phyloP scores from a whole-genome alignment of 176 grass and related monocot species.

The Cocos nucifera region DNA sequence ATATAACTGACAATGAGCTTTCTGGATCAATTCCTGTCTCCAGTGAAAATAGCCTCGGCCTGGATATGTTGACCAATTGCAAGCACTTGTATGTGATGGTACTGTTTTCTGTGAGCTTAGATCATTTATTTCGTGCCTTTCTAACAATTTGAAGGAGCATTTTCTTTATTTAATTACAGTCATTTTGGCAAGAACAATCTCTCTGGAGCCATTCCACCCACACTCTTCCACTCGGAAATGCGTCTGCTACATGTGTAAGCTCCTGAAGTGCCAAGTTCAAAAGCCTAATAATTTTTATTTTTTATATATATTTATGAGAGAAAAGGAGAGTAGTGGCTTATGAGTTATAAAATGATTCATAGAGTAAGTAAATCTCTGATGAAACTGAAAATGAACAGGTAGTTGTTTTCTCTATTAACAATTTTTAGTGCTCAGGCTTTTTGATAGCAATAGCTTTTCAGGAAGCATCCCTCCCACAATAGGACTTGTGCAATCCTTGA shows the following conservation, averaged over 20 bases:
- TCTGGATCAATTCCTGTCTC: slow-evolving; percentile 14
- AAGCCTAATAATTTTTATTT: not conserved
- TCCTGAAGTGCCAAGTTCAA: too few relatives aligned
- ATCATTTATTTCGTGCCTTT: not conserved
- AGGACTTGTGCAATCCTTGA: slow-evolving; percentile 4
- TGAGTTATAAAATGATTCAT: not conserved
- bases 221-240: slow-evolving; percentile 8
- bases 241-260: slow-evolving; percentile 7
- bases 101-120: not conserved
- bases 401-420: not conserved
- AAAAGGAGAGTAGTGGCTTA: too few relatives aligned
- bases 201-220: slow-evolving; percentile 7
- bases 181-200: slow-evolving; percentile 20
- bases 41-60: not conserved
- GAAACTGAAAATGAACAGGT: not conserved
- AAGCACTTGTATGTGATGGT: slow-evolving; percentile 4
- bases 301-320: not conserved
- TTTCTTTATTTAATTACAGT: not conserved
- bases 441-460: slow-evolving; percentile 15
- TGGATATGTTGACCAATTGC: not conserved
- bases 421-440: slow-evolving; percentile 4
- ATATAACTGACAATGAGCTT: slow-evolving; percentile 1
- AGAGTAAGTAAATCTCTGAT: not conserved
- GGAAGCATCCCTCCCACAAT: slow-evolving; percentile 15
- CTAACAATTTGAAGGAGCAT: not conserved